Percentiles rank a stretch among this genome's conserved stretches.
phyloP scores from a whole-genome alignment of 192 early-diverging fungal species.

The Coemansia sp. region DNA sequence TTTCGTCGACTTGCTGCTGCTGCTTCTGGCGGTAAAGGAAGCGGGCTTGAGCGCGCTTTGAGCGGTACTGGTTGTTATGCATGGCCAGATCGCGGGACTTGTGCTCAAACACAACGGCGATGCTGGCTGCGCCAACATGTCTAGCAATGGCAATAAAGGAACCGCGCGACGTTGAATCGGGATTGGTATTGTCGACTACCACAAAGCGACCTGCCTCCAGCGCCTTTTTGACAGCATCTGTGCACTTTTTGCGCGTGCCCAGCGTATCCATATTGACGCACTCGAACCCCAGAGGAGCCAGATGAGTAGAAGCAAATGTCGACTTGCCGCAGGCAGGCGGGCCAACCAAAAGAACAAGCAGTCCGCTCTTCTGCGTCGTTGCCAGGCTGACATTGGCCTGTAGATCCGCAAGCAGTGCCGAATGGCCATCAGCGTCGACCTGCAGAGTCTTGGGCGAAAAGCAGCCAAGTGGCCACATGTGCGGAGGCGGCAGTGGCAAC shows the following conservation, averaged over 20 bases:
- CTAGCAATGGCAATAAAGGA: slow-evolving; percentile 66
- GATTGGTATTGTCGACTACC: slow-evolving; percentile 85
- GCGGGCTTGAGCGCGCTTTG: slow-evolving; percentile 41
- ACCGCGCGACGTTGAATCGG: slow-evolving; percentile 57
- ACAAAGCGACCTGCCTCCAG: slow-evolving; percentile 57
- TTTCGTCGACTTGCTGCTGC: background rate
- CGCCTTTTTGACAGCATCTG: slow-evolving; percentile 53
- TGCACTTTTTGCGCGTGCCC: slow-evolving; percentile 74
- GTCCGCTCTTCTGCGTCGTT: slow-evolving; percentile 29
- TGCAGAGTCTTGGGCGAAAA: slow-evolving; percentile 6
- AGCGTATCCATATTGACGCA: slow-evolving; percentile 83
- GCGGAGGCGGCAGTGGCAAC: slow-evolving; percentile 20
- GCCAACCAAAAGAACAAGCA: slow-evolving; percentile 74
- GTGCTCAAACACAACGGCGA: slow-evolving; percentile 54
- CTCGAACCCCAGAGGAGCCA: slow-evolving; percentile 63
- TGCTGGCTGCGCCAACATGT: slow-evolving; percentile 11
- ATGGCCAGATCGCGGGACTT: slow-evolving; percentile 65
- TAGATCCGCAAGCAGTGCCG: slow-evolving; percentile 18
- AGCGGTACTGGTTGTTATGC: slow-evolving; percentile 81
- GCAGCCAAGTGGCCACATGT: slow-evolving; percentile 4
- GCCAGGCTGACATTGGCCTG: slow-evolving; percentile 21
- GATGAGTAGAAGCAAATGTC: slow-evolving; percentile 62
- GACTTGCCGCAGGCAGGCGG: slow-evolving; percentile 84
- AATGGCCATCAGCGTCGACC: background rate
- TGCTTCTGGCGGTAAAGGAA: slow-evolving; percentile 8